Evolutionary conservation across 2,329 filamentous ascomycete genomes (phyloP), one percentile per base, ranked within the genome.

Genomic region (Nigrospora oryzae): DNA sequence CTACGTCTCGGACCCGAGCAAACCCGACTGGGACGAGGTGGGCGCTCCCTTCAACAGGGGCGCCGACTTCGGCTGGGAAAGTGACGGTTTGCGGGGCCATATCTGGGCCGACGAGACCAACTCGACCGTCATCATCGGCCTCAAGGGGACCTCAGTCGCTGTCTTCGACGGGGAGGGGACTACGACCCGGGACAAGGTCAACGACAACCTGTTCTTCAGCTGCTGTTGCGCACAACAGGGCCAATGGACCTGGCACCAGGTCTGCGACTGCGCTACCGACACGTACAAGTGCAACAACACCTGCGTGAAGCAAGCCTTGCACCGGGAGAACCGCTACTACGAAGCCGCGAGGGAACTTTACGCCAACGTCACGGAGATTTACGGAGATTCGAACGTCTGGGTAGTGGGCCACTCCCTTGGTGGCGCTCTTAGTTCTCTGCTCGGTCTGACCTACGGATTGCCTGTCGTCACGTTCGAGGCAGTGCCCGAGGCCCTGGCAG

Each of bases 151-250:
- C 0, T 87, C 84, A 1, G 80, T 84, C 2, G 91, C 93, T 12
- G 83, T 97, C 4, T 97, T 96, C 60, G 91, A 97, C 62, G 93
- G 93, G n/a, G 86, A 91, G 34, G 91, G 90, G 42, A 97, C 93
- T 1, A 97, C 91, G 0, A 95, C 89, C 23, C 95, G 95, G 54
- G 93, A 98, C 68, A 98, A 98, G 69, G 73, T 90, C 58, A 98
- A 97, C 62, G 93, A 98, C 66, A 98, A 98, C 61, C 74, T 98
- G 11, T 95, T 95, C 66, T 96, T 96, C 68, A 95, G 90, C 60
- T 98, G 93, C 68, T 98, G 93, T 65, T 98, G 93, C 65, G 93
- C 82, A 4, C 89, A 96, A 66, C 90, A 94, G 56, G 89, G 90
- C 0, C 88, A 89, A 51, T 89, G 83, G 68, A 81, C 89, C 14